phyloP scores from a whole-genome alignment of 78 protist species.

The Dictyostelium purpureum region DNA sequence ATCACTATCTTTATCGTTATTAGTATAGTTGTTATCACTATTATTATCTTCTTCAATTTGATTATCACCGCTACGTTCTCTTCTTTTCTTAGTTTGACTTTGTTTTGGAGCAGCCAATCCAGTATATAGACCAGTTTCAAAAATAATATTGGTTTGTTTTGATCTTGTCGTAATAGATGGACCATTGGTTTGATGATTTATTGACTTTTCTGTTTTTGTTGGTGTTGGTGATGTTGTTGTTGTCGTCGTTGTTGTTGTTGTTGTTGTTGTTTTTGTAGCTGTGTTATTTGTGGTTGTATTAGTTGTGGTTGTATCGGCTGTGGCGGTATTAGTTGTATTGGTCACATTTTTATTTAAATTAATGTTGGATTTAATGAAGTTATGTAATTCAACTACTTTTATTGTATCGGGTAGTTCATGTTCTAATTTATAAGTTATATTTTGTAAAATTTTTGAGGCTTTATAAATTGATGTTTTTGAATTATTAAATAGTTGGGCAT shows the following conservation, averaged over 20 bases:
- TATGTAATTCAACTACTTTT: not conserved
- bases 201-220: not conserved
- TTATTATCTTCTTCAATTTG: not conserved
- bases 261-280: not conserved
- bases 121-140: too few relatives aligned
- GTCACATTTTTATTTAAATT: not conserved
- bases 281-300: not conserved
- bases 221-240: not conserved
- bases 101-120: too few relatives aligned
- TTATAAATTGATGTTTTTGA: conserved; percentile 14
- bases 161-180: not conserved
- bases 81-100: not conserved
- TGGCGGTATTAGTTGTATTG: not conserved
- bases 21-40: not conserved
- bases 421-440: not conserved
- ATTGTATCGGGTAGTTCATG: not conserved
- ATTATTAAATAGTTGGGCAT: conserved; percentile 47
- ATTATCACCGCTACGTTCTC: not conserved
- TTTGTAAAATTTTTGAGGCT: conserved; percentile 1
- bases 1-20: not conserved
- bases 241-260: not conserved
- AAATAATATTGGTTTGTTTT: not conserved
- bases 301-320: not conserved
- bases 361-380: not conserved
- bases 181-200: too few relatives aligned